Evolutionary conservation across 139 green algal genomes (phyloP), one percentile per base, ranked within the genome.

Genomic region (Ostreobium quekettii): DNA sequence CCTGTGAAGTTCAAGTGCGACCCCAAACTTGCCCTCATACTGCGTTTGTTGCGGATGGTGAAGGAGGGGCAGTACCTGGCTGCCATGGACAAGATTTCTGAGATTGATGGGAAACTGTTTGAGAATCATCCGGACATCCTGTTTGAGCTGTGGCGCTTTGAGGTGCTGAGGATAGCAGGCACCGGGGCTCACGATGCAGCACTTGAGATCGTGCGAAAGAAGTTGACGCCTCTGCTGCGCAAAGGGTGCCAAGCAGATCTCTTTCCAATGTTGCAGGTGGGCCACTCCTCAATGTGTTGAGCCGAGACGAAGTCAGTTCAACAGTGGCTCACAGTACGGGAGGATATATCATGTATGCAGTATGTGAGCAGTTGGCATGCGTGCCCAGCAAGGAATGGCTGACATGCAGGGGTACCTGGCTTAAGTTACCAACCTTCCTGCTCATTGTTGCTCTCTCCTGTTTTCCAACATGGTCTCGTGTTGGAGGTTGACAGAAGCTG

Each of bases 111-210:
- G 59, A 33, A 66, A 33, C 26, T 66, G 24, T 47, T 24, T 7
- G 47, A 42, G 29, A 66, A 19, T 28, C 32, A 66, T 6, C 59
- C 59, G 5, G 7, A 66, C n/a, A 8, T 66, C 15, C 7, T 66
- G 7, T 66, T 66, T 19, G 59, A 66, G 30, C 59, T 66, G 19
- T 66, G 59, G 59, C 46, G 59, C 11, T 66, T 66, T 6, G 59
- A 66, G 47, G 59, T 66, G 22, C 59, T 66, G 22, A 31, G 59
- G 15, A 30, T 66, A 33, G 59, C 59, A 5, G 26, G 24, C 5
- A 5, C 7, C 4, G 59, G 59, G 47, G 32, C 6, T 35, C 32
- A 66, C 30, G 59, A 66, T 47, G 30, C 32, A 22, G 59, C 59
- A 22, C 30, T 66, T 31, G 30, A 47, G 11, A 8, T 66, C 6